phyloP scores from a whole-genome alignment of 371 early-diverging fungal species.

The Zopfochytrium polystomum region DNA sequence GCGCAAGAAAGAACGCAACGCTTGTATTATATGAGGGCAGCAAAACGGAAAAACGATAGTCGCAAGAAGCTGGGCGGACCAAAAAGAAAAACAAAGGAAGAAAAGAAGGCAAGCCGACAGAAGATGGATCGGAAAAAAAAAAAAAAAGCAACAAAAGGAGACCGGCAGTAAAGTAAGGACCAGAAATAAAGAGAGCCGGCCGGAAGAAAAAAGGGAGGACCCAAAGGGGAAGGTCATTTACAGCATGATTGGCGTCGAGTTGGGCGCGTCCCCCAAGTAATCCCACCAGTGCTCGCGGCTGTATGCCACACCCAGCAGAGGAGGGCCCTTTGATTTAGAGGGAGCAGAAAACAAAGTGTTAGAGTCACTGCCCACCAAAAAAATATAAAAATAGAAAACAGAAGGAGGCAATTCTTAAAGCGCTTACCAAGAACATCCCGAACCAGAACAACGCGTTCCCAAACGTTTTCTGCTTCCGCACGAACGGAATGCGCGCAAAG shows the following conservation, averaged over 20 bases:
- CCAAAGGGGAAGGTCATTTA: neutral
- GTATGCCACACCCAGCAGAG: constrained; percentile 76
- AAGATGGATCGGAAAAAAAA: neutral
- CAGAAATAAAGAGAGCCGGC: neutral
- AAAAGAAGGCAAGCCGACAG: neutral
- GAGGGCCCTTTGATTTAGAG: constrained; percentile 56
- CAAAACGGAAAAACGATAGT: no score
- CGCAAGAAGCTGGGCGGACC: no score
- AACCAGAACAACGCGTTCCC: constrained; percentile 88
- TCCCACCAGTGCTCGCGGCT: constrained; percentile 25
- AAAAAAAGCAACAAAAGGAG: neutral
- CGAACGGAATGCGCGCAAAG: constrained; percentile 56
- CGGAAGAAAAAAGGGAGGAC: neutral
- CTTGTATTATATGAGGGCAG: no score
- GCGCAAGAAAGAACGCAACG: no score
- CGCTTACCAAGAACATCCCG: constrained; percentile 50
- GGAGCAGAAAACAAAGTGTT: constrained; percentile 2
- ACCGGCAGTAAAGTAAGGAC: neutral
- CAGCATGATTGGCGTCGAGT: neutral
- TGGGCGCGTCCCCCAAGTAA: neutral
- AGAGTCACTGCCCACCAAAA: neutral
- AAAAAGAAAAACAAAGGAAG: neutral
- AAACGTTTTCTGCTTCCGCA: constrained; percentile 60
- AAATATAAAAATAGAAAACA: neutral
- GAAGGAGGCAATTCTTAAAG: neutral